Conservation (phyloP, 805 yeast species). For the Saccharomycopsis sp. region DNA sequence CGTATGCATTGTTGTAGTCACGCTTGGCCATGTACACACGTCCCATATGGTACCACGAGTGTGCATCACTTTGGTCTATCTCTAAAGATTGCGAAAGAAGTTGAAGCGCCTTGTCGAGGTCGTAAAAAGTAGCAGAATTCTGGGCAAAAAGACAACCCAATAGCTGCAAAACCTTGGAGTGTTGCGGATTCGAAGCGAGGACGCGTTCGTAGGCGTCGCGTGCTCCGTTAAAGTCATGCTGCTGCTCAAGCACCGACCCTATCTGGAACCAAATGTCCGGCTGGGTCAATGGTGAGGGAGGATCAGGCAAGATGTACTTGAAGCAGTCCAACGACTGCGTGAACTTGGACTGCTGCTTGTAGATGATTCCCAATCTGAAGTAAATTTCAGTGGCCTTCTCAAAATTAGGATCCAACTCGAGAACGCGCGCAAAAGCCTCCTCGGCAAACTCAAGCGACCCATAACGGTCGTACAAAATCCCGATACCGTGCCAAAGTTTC, state of each 20-base stretch:
- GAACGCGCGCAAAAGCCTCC: slow-evolving; percentile 93
- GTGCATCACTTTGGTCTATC: slow-evolving; percentile 85
- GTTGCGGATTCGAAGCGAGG: slow-evolving; percentile 81
- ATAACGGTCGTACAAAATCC: slow-evolving; percentile 91
- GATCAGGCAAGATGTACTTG: slow-evolving; percentile 81
- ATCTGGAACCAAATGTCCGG: slow-evolving; percentile 99
- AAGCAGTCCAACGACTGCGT: slow-evolving; percentile 89
- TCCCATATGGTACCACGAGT: slow-evolving; percentile 95
- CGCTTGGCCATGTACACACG: slow-evolving; percentile 95
- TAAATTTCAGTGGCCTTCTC: slow-evolving; percentile 96
- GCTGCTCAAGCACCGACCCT: slow-evolving; percentile 92
- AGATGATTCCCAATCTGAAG: slow-evolving; percentile 91
- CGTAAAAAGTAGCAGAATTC: slow-evolving; percentile 59
- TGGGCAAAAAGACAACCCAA: slow-evolving; percentile 90
- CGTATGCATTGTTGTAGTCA: slow-evolving; percentile 94
- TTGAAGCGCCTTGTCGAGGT: slow-evolving; percentile 76
- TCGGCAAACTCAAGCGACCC: slow-evolving; percentile 97
- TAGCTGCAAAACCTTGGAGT: slow-evolving; percentile 93
- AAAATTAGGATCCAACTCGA: slow-evolving; percentile 92
- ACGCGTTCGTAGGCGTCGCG: slow-evolving; percentile 94
- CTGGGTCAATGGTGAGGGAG: slow-evolving; percentile 93
- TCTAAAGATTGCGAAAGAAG: slow-evolving; percentile 83
- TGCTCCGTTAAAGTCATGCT: slow-evolving; percentile 85
- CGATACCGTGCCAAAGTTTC: slow-evolving; percentile 97
- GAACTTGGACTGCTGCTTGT: slow-evolving; percentile 88